Evolutionary conservation across 2,329 filamentous ascomycete genomes (phyloP), one percentile per base, ranked within the genome.

Genomic region (Akanthomyces muscarius): DNA sequence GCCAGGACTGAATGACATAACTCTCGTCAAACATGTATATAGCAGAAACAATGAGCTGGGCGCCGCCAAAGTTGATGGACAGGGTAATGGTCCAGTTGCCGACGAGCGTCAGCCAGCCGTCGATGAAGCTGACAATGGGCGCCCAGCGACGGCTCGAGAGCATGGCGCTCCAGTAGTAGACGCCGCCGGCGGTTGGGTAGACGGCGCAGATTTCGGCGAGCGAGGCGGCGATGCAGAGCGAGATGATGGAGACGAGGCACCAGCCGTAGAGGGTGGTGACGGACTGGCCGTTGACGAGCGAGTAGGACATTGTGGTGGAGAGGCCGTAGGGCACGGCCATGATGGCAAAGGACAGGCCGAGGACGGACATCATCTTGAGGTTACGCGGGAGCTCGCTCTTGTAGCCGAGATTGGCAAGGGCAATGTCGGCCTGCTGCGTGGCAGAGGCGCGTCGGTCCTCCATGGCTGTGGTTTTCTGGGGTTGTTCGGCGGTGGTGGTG

Each of bases 191-290:
- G 5, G 79, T 82, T 0, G 80, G 80, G 67, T 84, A 90, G n/a
- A 87, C 86, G 6, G 86, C 88, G 64, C 89, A 80, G 69, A 90
- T 92, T 73, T 92, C 89, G 65, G 88, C 88, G 47, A 92, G 80
- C 18, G 86, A 90, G 14, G 87, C 83, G 30, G 89, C 87, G 65
- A 91, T 82, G 70, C 86, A 90, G 52, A 91, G 71, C 66, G 90
- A 91, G 76, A 89, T 91, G 65, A 90, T 71, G 52, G 87, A 85
- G 36, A 86, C 84, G 21, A 85, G 79, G 38, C 76, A 62, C 75
- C 88, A 78, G 28, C 90, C 90, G 87, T 89, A 94, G 64, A 93
- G 82, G 45, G 92, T 85, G 64, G 87, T 84, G n/a, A 85, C 86
- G 41, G 87, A 83, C 1, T 90, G 89, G 58, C 90, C 90, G 61